A percentile compares a stretch with the other conserved stretches of the same genome.
Conservation (phyloP, 202 grass and related monocot genomes). For the Schoenoplectus tabernaemontani region DNA sequence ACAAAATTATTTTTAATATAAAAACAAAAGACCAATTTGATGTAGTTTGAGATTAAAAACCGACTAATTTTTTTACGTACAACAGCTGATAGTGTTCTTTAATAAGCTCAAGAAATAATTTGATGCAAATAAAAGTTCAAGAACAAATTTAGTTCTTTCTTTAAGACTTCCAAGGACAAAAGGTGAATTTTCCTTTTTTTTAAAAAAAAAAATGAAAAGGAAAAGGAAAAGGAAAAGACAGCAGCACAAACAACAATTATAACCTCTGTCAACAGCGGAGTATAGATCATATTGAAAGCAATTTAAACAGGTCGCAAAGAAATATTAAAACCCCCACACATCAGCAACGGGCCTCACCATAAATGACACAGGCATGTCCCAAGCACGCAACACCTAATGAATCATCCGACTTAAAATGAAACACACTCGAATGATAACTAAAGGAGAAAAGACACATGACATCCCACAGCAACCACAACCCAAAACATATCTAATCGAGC, state of each 20-base stretch:
- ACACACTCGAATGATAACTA: neutral
- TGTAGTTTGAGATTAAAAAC: no score
- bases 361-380: neutral
- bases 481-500: constrained; percentile 9
- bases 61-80: no score
- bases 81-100: no score
- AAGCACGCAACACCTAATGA: neutral
- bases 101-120: no score
- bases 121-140: no score
- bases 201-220: neutral
- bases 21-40: no score
- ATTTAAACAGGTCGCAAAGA: neutral
- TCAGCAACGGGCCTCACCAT: neutral
- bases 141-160: no score
- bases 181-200: neutral
- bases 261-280: neutral
- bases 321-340: neutral
- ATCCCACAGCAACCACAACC: neutral
- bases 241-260: neutral
- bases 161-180: no score
- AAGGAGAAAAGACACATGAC: neutral
- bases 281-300: neutral
- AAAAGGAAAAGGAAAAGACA: neutral
- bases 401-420: neutral
- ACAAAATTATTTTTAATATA: no score